A percentile compares a stretch with the other conserved stretches of the same genome.
phyloP scores from a whole-genome alignment of 2,329 filamentous ascomycete genomes.

The Gnomoniopsis sp. region DNA sequence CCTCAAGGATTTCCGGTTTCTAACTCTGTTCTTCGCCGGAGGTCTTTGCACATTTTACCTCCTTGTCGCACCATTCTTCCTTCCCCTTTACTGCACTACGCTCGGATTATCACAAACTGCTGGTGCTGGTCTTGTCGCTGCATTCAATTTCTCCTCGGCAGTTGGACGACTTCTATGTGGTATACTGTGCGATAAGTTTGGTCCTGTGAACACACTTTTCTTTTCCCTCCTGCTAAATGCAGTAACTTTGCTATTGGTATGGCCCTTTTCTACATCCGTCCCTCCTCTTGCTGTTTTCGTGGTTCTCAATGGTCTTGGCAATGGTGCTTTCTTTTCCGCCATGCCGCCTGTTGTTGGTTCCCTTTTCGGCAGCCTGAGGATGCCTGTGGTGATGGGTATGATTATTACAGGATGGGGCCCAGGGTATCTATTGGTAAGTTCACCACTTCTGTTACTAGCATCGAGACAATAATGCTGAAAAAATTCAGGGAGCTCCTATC shows the following conservation, averaged over 20 bases:
- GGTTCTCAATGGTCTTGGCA: conserved; percentile 56
- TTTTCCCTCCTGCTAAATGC: conserved; percentile 48
- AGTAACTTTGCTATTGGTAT: conserved; percentile 57
- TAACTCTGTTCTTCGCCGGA: conserved; percentile 49
- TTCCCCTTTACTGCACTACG: conserved; percentile 53
- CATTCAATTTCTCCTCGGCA: conserved; percentile 59
- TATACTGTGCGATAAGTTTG: conserved; percentile 49
- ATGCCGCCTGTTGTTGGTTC: conserved; percentile 62
- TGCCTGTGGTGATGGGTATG: conserved; percentile 59
- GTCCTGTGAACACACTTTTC: conserved; percentile 53
- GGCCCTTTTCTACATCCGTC: conserved; percentile 55
- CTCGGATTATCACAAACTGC: conserved; percentile 50
- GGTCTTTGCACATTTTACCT: conserved; percentile 57
- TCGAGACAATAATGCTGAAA: not conserved
- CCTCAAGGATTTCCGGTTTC: conserved; percentile 50
- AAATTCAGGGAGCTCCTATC: conserved; percentile 49
- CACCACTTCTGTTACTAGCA: not conserved
- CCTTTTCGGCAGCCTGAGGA: conserved; percentile 53
- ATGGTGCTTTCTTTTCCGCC: conserved; percentile 61
- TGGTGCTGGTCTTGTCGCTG: conserved; percentile 57
- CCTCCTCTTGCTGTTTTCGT: conserved; percentile 54
- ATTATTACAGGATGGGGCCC: conserved; percentile 57
- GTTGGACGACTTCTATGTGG: conserved; percentile 54
- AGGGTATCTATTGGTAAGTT: conserved; percentile 56
- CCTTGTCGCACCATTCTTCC: conserved; percentile 59